Percentiles rank a stretch among this genome's conserved stretches.
phyloP scores from a whole-genome alignment of 331 rosid genomes.

The Telfairia occidentalis region DNA sequence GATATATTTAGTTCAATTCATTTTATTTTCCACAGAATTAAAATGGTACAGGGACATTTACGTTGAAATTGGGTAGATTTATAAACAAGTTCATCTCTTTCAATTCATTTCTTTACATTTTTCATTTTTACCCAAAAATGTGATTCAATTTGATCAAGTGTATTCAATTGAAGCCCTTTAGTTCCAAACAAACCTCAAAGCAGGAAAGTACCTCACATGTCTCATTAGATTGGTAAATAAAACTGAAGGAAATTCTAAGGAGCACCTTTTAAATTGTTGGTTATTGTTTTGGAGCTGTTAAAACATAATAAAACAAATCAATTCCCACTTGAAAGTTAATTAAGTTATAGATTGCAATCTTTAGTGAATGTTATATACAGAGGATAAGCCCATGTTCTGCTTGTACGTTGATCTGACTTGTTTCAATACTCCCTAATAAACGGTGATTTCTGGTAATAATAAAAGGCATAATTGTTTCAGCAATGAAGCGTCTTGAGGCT shows the following conservation, averaged over 20 bases:
- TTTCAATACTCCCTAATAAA: not conserved
- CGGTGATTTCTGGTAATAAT: not conserved
- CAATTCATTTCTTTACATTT: not conserved
- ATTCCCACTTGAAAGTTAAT: not conserved
- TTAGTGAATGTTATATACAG: not conserved
- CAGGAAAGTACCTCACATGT: not conserved
- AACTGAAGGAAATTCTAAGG: not conserved
- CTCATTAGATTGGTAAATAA: not conserved
- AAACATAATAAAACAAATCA: not conserved
- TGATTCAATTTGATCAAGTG: not conserved
- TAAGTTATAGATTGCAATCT: not conserved
- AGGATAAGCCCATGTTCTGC: not conserved
- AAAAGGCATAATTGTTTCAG: conserved; percentile 37
- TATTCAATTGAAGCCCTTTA: not conserved
- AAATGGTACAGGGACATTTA: not conserved
- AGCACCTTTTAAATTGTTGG: not conserved
- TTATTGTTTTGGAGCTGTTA: not conserved
- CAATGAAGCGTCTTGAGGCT: conserved; percentile 80
- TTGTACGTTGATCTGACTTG: not conserved
- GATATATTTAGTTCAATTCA: not conserved
- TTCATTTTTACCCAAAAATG: not conserved
- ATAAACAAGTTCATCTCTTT: not conserved
- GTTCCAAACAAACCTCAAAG: not conserved
- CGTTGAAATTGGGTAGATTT: not conserved
- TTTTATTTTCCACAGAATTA: not conserved